Evolutionary conservation across 1,284 basidiomycete genomes (phyloP), one percentile per base, ranked within the genome.

Genomic region (Anthracocystis setariae): DNA sequence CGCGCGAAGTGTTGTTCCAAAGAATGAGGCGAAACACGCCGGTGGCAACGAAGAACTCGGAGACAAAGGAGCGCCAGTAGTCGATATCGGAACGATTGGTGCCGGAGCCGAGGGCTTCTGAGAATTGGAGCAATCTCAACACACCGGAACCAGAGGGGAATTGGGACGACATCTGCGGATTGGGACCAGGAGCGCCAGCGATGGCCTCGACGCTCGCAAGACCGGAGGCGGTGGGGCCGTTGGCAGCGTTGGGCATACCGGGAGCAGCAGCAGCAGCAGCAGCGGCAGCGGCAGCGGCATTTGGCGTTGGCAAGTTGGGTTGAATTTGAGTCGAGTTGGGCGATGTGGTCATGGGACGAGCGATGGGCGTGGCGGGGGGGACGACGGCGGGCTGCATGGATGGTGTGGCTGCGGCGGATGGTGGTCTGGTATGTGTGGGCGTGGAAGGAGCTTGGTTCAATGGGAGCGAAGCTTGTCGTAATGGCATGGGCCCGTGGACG

Each of bases 1-100:
- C 74, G 46, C 73, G 59, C n/a, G 71, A 67, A 13, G 60, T 55
- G 20, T 69, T 57, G 44, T 77, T 77, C 64, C 64, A 77, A 15
- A 74, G 59, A 20, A 73, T 62, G 13, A 71, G 53, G 23, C 69
- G 64, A 45, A 74, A 72, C 15, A 69, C 53, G 24, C 72, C 72
- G 7, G 62, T 54, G 7, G 74, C 65, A 17, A 68, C 37, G 40
- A 62, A 77, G 53, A 77, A 77, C 42, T 74, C 73, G 42, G 57
- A 38, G 43, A 69, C 69, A 46, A 74, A 77, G 5, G 59, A 25
- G 12, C 65, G 60, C 74, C 74, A 77, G 37, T 74, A 77, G 17
- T 75, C 69, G 18, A 70, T 62, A 20, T 73, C 70, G 42, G 2
- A 18, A 29, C 65, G 70, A 12, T 65, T 56, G 52, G 20, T 39